Conservation (phyloP, 1,284 basidiomycete species). For the Mycosarcoma mackinlayi region DNA sequence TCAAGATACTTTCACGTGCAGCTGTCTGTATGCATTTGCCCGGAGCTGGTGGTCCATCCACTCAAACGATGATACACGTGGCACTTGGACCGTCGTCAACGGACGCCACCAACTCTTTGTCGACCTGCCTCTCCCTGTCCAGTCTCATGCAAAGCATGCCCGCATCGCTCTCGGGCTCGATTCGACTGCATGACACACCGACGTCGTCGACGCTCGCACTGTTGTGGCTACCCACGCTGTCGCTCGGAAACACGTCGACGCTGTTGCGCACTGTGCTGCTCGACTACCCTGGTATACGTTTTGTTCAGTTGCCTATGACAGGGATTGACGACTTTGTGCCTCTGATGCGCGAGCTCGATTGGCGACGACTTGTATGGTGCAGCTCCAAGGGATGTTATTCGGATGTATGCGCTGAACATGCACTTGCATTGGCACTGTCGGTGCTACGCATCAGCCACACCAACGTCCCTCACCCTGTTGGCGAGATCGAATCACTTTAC, state of each 20-base stretch:
- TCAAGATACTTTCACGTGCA: no score
- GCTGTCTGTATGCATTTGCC: no score
- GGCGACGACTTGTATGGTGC: slow-evolving; percentile 28
- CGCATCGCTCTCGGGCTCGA: neutral
- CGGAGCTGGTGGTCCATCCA: no score
- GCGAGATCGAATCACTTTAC: slow-evolving; percentile 10
- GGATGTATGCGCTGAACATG: slow-evolving; percentile 54
- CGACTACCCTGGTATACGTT: neutral
- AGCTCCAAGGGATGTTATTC: slow-evolving; percentile 53
- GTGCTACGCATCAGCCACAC: slow-evolving; percentile 17
- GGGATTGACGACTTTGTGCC: slow-evolving; percentile 45
- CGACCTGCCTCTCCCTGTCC: slow-evolving; percentile 3
- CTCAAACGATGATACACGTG: slow-evolving; percentile 7
- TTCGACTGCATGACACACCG: no score
- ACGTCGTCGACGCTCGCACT: neutral
- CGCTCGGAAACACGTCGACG: slow-evolving; percentile 12
- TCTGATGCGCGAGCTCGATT: slow-evolving; percentile 12
- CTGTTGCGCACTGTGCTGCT: neutral
- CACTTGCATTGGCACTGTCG: slow-evolving; percentile 29
- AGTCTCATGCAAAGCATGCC: neutral
- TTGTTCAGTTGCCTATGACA: slow-evolving; percentile 57
- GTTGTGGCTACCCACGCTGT: slow-evolving; percentile 25
- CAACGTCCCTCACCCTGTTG: neutral
- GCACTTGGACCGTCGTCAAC: no score
- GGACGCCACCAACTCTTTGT: neutral